Base-by-base conservation (phyloP, 23 red algal species). In the Gracilaria domingensis region DNA sequence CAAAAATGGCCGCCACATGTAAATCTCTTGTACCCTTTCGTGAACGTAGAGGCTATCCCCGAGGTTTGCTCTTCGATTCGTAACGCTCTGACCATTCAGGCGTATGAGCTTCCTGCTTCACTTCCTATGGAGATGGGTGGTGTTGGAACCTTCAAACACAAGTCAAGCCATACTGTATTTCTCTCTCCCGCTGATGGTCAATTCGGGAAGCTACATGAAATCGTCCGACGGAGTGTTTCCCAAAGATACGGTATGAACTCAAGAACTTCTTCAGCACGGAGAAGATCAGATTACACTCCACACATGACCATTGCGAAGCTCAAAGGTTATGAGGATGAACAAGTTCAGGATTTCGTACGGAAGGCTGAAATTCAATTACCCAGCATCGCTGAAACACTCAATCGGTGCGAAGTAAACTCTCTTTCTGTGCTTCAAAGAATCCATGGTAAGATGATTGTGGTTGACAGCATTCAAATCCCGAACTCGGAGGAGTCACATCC, bases 41-140 rank as follows among this genome's bases (percentile, higher is more conserved):
- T 74, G 32, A 74, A 45, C 28, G 69, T 13, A 17, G 69, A 74
- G 8, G 34, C 36, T 5, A 20, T 74, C 21, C 7, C 34, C 4
- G 12, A 74, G 45, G 69, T 74, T 42, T 74, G 69, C 24, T 74
- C 69, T n/a, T 74, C 69, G 1, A 74, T 74, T 74, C 69, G 69
- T 3, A 45, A 74, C 0, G 0, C 6, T 38, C 21, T 74, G 37
- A 45, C 7, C 69, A 37, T 74, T 74, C 69, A 74, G n/a, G 6
- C 36, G 9, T 42, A n/a, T 8, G 45, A 45, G 1, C 2, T 40
- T 44, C 69, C 69, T 2, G 8, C 34, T 20, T 74, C 34, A 38
- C 28, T 74, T 1, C 6, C 3, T 1, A 74, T 74, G 69, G 69
- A 74, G 6, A 40, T 74, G 69, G 1, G 0, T 1, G 69, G 4